Percentiles rank a stretch among this genome's conserved stretches.
Evolutionary conservation across 352 stramenopile genomes (phyloP).

Genomic region (Blastocystis sp.): DNA sequence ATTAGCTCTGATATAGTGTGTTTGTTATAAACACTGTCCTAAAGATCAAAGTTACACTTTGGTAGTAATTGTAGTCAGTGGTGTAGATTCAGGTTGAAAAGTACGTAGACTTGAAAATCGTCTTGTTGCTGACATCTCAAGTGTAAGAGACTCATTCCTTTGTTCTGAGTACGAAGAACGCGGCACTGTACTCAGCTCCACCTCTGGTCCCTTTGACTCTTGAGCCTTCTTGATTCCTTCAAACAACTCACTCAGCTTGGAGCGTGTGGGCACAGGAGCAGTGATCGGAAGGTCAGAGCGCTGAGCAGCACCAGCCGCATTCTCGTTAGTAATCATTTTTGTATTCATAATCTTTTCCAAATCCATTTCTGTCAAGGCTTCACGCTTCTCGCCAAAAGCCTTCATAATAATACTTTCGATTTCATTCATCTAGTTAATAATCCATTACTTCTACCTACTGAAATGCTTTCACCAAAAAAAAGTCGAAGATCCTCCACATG

Average conservation of each 20-base stretch:
- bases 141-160: neutral
- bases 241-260: neutral
- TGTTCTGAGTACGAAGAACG: neutral
- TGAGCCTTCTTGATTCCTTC: neutral
- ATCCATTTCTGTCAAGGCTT: constrained; percentile 5
- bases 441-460: neutral
- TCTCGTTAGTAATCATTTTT: constrained; percentile 60
- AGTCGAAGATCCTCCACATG: constrained; percentile 10
- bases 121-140: neutral
- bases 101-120: constrained; percentile 20
- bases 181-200: neutral
- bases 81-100: neutral
- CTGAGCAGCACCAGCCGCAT: neutral
- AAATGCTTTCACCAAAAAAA: constrained; percentile 57
- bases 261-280: neutral
- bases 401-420: constrained; percentile 6
- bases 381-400: constrained; percentile 21
- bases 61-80: neutral
- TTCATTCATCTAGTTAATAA: neutral
- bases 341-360: constrained; percentile 65
- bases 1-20: neutral
- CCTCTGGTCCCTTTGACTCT: neutral
- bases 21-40: neutral
- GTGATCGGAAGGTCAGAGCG: too few species aligned
- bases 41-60: neutral